These are phyloP conservation scores for Torulaspora indica DNA, from an alignment of 805 yeast genomes.

Conservation along the genomic window DNA sequence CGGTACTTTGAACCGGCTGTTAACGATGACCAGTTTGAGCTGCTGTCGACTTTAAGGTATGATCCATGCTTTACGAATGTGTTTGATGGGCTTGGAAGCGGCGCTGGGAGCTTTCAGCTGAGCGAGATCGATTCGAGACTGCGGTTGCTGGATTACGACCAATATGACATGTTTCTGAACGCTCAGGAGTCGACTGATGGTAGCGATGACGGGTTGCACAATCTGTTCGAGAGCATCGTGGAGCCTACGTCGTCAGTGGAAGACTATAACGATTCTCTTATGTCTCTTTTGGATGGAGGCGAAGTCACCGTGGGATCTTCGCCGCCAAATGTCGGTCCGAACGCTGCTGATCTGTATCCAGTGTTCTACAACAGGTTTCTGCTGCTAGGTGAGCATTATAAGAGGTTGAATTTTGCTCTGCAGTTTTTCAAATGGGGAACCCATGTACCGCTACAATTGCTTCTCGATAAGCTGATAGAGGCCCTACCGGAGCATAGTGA, in stretches of 20 bases:
- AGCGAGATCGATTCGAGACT: conserved; percentile 22
- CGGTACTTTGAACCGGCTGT: conserved; percentile 16
- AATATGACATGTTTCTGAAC: conserved; percentile 5
- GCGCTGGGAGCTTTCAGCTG: not conserved
- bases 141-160: conserved; percentile 7
- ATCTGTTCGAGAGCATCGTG: conserved; percentile 20
- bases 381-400: conserved; percentile 58
- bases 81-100: conserved; percentile 2
- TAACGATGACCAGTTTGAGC: conserved; percentile 41
- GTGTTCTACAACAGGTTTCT: conserved; percentile 44
- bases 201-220: conserved; percentile 18
- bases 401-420: conserved; percentile 52
- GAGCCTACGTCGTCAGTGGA: conserved; percentile 7
- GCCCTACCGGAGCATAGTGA: conserved; percentile 24
- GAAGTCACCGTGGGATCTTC: conserved; percentile 13
- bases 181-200: conserved; percentile 3
- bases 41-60: conserved; percentile 69
- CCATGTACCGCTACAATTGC: conserved; percentile 39
- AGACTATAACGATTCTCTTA: conserved; percentile 10
- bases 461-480: conserved; percentile 42
- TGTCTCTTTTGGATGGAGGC: conserved; percentile 9
- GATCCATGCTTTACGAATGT: conserved; percentile 50
- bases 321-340: conserved; percentile 16
- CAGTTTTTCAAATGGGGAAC: conserved; percentile 50
- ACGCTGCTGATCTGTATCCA: conserved; percentile 12